Conservation (phyloP, 179 eudicot species). For the Beta corolliflora region DNA sequence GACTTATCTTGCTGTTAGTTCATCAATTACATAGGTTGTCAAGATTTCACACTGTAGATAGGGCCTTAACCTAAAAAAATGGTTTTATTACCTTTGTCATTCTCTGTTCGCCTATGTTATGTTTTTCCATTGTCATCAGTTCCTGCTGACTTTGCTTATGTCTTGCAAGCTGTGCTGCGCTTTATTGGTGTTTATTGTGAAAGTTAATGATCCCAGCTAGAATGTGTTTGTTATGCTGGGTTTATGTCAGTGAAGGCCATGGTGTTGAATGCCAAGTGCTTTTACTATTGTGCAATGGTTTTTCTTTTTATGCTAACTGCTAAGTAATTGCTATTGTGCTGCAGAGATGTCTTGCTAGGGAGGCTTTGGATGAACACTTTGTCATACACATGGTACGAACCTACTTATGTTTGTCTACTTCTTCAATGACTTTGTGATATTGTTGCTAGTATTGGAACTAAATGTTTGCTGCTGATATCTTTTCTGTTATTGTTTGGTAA, state of each 20-base stretch:
- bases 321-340: slow-evolving; percentile 28
- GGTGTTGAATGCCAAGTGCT: neutral
- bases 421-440: neutral
- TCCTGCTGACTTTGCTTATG: neutral
- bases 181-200: slow-evolving; percentile 7
- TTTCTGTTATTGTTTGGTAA: neutral
- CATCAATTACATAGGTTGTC: neutral
- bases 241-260: neutral
- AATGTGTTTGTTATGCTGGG: neutral
- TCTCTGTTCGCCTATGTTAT: neutral
- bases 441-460: neutral
- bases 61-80: neutral
- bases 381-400: slow-evolving; percentile 78
- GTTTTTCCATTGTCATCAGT: neutral
- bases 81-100: neutral
- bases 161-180: neutral
- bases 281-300: slow-evolving; percentile 6
- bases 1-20: neutral
- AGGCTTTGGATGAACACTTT: slow-evolving; percentile 88
- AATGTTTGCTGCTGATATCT: neutral
- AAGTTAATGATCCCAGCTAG: neutral
- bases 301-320: neutral
- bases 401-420: neutral
- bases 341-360: slow-evolving; percentile 95
- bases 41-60: neutral